phyloP scores from a whole-genome alignment of 1,284 basidiomycete genomes.

The Trametes versicolor region DNA sequence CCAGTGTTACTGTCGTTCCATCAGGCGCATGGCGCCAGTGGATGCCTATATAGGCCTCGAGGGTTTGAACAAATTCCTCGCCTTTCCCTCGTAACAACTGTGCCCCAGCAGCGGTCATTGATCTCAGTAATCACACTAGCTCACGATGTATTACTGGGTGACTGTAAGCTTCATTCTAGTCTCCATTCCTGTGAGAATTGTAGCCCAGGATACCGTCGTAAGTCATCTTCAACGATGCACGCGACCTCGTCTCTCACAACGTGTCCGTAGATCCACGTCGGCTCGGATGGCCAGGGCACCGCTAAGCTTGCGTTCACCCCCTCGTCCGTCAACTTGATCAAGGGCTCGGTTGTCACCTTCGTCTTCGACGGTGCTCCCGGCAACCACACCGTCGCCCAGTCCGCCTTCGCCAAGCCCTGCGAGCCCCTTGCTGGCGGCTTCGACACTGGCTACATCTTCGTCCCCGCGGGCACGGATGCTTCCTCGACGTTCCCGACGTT shows the following conservation, averaged over 20 bases:
- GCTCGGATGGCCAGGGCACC: constrained; percentile 39
- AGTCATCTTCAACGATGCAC: too few relatives aligned
- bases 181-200: constrained; percentile 32
- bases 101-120: too few relatives aligned
- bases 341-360: constrained; percentile 59
- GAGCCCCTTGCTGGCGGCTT: constrained; percentile 54
- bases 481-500: constrained; percentile 46
- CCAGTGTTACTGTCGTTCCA: too few relatives aligned
- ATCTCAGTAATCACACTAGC: too few relatives aligned
- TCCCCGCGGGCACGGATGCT: constrained; percentile 34
- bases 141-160: constrained; percentile 28
- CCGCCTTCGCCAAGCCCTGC: constrained; percentile 57
- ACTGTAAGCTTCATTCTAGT: constrained; percentile 22
- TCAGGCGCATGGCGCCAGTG: too few relatives aligned
- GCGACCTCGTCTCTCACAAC: neutral
- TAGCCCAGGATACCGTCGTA: too few relatives aligned
- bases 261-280: constrained; percentile 43
- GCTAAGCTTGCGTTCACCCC: constrained; percentile 58
- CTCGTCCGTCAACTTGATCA: constrained; percentile 50
- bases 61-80: too few relatives aligned
- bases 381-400: constrained; percentile 66
- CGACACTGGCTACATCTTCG: constrained; percentile 55
- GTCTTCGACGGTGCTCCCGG: constrained; percentile 56
- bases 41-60: too few relatives aligned
- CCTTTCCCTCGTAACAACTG: too few relatives aligned